phyloP scores from a whole-genome alignment of 495 filamentous ascomycete species.

The Lophium mytilinum region DNA sequence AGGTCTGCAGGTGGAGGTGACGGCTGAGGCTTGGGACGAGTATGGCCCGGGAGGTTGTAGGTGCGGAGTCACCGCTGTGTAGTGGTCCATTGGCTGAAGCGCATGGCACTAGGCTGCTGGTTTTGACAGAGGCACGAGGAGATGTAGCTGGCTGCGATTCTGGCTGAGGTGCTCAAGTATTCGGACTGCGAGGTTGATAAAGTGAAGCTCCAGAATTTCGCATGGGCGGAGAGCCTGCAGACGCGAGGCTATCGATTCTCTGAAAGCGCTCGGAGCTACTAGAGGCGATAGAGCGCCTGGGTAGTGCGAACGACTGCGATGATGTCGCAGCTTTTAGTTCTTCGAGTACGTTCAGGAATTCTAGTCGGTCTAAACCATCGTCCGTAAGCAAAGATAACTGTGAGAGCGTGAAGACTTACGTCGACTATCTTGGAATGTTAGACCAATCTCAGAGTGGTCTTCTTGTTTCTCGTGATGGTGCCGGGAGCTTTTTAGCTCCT shows the following conservation, averaged over 20 bases:
- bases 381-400: neutral
- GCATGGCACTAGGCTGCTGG: no score
- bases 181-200: neutral
- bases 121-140: no score
- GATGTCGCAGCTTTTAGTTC: conserved; percentile 4
- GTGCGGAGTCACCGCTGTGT: no score
- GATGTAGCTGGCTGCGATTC: no score
- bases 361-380: conserved; percentile 1
- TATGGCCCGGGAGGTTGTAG: no score
- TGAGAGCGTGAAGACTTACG: neutral
- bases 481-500: neutral
- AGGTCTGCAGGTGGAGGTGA: no score
- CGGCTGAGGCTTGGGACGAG: no score
- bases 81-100: no score
- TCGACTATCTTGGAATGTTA: conserved; percentile 6
- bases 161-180: neutral
- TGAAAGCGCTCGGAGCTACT: neutral
- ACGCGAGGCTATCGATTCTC: neutral
- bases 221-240: neutral
- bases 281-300: neutral
- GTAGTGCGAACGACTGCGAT: neutral
- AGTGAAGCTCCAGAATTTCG: neutral
- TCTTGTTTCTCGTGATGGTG: neutral
- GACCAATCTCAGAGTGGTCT: neutral
- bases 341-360: conserved; percentile 8